Base-by-base conservation (phyloP, 1,284 basidiomycete genomes). In the Ceratobasidium sp. region DNA sequence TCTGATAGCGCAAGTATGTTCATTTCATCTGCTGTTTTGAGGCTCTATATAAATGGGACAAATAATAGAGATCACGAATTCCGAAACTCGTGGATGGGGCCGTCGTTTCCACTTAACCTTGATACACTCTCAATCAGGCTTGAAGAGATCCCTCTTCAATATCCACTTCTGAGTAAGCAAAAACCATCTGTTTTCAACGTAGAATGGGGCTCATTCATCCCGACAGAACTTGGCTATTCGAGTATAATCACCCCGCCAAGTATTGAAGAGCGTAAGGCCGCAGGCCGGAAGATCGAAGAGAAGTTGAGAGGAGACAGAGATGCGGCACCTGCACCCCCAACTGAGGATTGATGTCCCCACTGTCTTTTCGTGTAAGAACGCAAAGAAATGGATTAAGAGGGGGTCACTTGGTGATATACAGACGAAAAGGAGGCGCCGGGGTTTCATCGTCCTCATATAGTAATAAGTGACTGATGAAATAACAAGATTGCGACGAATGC, bases 11-110 rank as follows among this genome's bases (percentile, higher is more conserved):
- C 61, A 72, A 61, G 72, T 73, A 71, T 43, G 72, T 39, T 21
- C 50, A 79, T 39, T 14, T 43, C 43, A 43, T 30, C 16, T 6
- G 39, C 45, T 23, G 39, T 41, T 43, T 26, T 34, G 26, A 12
- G 21, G 23, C 4, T 55, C 48, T n/a, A 41, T 70, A 1, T 23
- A n/a, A 28, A 52, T 45, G 26, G 32, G 3, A 39, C 64, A 3
- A 30, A 52, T 12, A 34, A 26, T 71, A 85, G 85, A 74, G 91
- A 92, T 77, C 90, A 92, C 74, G 86, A 90, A 77, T 75, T 81
- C 21, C 87, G 90, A 16, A 84, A 82, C 30, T 87, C 90, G 1
- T 92, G 90, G 91, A 85, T 92, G 30, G 90, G 91, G 0, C 85
- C 87, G 26, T 79, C 89, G 1, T 89, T 84, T 79, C 88, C 89